Evolutionary conservation across 2,329 filamentous ascomycete species (phyloP), one percentile per base, ranked within the genome.

Genomic region (Zymoseptoria passerinii): DNA sequence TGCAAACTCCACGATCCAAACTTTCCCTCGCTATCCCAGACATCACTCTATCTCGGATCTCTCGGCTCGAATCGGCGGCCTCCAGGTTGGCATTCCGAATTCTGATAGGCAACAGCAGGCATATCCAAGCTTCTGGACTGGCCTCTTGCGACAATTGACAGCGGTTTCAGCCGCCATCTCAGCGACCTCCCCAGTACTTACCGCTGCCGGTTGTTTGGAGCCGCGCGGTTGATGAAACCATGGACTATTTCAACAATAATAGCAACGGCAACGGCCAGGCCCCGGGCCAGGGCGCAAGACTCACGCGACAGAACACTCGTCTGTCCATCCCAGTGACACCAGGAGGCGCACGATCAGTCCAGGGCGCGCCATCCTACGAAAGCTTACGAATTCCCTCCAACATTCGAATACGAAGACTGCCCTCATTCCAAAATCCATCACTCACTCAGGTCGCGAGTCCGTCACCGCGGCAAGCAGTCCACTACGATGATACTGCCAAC

Each of bases 331-430:
- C 65, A 13, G 50, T 23, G 7, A 57, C 58, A 20, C 60, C 60
- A 44, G 40, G 55, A 9, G 64, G 64, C 44, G 61, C 63, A 3
- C 59, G 64, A 28, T 55, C 60, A 20, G 50, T 61, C n/a, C 55
- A 54, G 20, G 63, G 63, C 54, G 61, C 60, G 28, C 64, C 59
- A 13, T 69, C 69, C 16, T 66, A 63, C 48, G 69, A 70, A 51
- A 68, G 62, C 57, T 50, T 71, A 56, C 63, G 69, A 61, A 61
- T 65, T 8, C 69, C 68, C 3, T 70, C 68, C 7, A 70, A 65
- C 52, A 71, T 71, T 18, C 61, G 69, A 18, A 70, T 71, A 40
- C 64, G 69, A 35, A 63, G 69, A 52, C 56, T 71, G 7, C 67
- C 68, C 10, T 67, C 66, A 2, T 62, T 60, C 4, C 63, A 64